phyloP scores from a whole-genome alignment of 805 yeast species.

The Pichia gijzeniarum region DNA sequence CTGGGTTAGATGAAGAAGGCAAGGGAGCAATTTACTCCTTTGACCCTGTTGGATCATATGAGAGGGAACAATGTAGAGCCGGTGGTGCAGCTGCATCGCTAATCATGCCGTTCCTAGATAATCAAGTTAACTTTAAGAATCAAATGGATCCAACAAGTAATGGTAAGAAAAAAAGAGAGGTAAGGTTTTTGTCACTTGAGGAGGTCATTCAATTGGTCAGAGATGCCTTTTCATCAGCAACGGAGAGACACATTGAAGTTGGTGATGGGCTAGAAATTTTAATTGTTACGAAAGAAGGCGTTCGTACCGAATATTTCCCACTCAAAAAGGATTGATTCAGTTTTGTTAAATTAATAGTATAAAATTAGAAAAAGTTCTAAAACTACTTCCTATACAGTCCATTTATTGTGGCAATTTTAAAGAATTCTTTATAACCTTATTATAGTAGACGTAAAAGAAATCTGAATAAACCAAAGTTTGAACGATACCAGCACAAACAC shows the following conservation, averaged over 20 bases:
- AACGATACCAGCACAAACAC: constrained; percentile 71
- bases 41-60: constrained; percentile 97
- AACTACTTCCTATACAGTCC: neutral
- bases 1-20: constrained; percentile 89
- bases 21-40: constrained; percentile 93
- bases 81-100: constrained; percentile 96
- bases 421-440: constrained; percentile 70
- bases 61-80: constrained; percentile 94
- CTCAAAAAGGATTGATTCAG: constrained; percentile 70
- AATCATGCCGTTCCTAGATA: constrained; percentile 96
- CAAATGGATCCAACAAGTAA: constrained; percentile 77
- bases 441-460: constrained; percentile 89
- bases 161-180: constrained; percentile 55
- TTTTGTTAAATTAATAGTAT: neutral
- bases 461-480: constrained; percentile 91
- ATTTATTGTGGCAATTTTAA: constrained; percentile 47
- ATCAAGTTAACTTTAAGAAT: constrained; percentile 93
- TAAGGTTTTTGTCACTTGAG: constrained; percentile 64
- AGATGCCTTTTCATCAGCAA: constrained; percentile 94
- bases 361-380: neutral
- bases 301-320: constrained; percentile 73
- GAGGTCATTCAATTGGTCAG: constrained; percentile 83
- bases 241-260: constrained; percentile 97
- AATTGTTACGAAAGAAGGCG: constrained; percentile 91
- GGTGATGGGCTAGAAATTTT: constrained; percentile 94